Base-by-base conservation (phyloP, 2,329 filamentous ascomycete genomes). In the Sporothrix luriei region DNA sequence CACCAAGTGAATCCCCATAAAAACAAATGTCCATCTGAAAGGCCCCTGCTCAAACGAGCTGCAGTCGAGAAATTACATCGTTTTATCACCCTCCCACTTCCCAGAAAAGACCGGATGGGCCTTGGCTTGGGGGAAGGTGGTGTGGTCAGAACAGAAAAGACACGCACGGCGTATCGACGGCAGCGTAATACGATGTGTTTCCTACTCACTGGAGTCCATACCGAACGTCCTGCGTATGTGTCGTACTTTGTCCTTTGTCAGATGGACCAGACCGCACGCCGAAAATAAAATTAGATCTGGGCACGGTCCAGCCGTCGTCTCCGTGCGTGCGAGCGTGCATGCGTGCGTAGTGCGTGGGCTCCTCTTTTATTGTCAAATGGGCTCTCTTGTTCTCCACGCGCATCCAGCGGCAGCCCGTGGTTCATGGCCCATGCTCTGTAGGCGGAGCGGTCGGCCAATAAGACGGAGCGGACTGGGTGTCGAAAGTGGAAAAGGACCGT, bases 261-360 rank as follows among this genome's bases (percentile, higher is more conserved):
- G 33, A 33, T 33, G 33, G 33, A 55, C 14, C 52, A 57, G 65
- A 57, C 66, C 48, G 66, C 66, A 59, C 62, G 62, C 62, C 48
- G 66, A 68, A 68, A 68, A 68, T 68, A 68, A 68, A 68, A 68
- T 68, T 68, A 68, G 66, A 68, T 68, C 40, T 49, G n/a, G 33
- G 66, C 66, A 68, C 66, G 40, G 66, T 54, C 66, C 52, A 68
- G 49, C 64, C 33, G 62, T 49, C 61, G 19, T 14, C 24, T 33
- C 61, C 61, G 40, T 21, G 26, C n/a, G 40, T 21, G n/a, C n/a
- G n/a, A n/a, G n/a, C n/a, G n/a, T n/a, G n/a, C n/a, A n/a, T n/a
- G n/a, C 19, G 38, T 40, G 10, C 38, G 38, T 40, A 40, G 38
- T 40, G 10, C 38, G 40, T 33, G 33, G 33, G 6, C 33, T 33